Evolutionary conservation across 805 yeast genomes (phyloP).

Genomic region (Suhomyces sp.): DNA sequence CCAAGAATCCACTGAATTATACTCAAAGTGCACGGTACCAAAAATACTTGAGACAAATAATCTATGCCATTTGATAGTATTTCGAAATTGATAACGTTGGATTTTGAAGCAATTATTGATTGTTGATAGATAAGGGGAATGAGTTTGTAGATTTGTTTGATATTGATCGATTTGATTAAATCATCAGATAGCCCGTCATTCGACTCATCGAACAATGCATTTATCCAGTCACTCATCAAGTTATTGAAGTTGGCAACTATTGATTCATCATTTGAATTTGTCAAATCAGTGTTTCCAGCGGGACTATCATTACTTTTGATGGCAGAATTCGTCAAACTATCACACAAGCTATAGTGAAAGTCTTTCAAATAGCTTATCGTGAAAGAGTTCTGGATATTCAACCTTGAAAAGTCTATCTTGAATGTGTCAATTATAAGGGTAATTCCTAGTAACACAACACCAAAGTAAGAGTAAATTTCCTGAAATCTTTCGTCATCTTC

Average conservation of each 20-base stretch:
- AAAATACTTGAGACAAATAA: conserved; percentile 77
- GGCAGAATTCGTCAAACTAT: conserved; percentile 23
- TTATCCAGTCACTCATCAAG: conserved; percentile 63
- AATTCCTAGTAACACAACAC: conserved; percentile 48
- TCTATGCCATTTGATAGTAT: conserved; percentile 76
- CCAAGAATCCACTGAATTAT: conserved; percentile 31
- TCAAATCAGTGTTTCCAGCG: not conserved
- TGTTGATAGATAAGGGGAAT: conserved; percentile 76
- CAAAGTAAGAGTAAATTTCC: conserved; percentile 67
- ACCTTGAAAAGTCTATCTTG: conserved; percentile 23
- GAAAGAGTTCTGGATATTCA: conserved; percentile 28
- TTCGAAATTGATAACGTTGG: conserved; percentile 54
- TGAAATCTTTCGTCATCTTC: conserved; percentile 61
- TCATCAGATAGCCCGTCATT: conserved; percentile 82
- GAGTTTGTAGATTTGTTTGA: conserved; percentile 63
- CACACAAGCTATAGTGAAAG: conserved; percentile 30
- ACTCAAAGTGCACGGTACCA: conserved; percentile 51
- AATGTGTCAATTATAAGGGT: conserved; percentile 25
- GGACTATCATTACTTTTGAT: conserved; percentile 13
- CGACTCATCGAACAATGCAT: conserved; percentile 66
- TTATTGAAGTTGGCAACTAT: conserved; percentile 32
- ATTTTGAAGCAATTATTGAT: conserved; percentile 58
- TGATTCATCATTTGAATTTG: conserved; percentile 19
- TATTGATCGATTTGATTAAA: conserved; percentile 60
- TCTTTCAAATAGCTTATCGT: conserved; percentile 32